These are phyloP conservation scores for Begonia peltatifolia DNA, from an alignment of 306 rosid species.

Conservation along the genomic window DNA sequence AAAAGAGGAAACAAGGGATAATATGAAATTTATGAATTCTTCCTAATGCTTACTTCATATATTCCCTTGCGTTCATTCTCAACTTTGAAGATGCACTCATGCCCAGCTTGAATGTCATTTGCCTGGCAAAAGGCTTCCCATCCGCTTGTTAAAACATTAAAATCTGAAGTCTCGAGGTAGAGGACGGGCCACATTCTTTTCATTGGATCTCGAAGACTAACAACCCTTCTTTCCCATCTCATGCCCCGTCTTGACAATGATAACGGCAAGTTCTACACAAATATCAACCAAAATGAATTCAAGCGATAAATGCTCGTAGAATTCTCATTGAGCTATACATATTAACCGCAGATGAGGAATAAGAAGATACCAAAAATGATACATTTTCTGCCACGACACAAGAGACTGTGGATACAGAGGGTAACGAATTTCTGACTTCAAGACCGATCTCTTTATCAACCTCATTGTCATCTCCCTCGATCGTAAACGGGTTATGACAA, in stretches of 20 bases:
- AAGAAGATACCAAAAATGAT: constrained; percentile 24
- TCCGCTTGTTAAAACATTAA: constrained; percentile 22
- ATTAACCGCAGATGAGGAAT: not conserved
- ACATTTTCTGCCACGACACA: constrained; percentile 18
- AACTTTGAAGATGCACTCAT: constrained; percentile 23
- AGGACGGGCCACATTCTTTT: constrained; percentile 39
- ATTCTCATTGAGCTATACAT: too few species aligned
- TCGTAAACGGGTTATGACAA: constrained; percentile 7
- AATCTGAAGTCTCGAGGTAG: constrained; percentile 16
- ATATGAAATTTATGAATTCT: too few species aligned
- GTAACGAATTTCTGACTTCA: constrained; percentile 8
- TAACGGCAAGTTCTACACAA: constrained; percentile 33
- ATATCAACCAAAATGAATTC: not conserved
- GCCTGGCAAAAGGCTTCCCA: constrained; percentile 35
- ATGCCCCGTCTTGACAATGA: not conserved
- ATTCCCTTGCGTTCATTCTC: constrained; percentile 12
- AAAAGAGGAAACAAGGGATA: too few species aligned
- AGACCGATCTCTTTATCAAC: constrained; percentile 4
- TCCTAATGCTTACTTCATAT: constrained; percentile 9
- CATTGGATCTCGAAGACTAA: constrained; percentile 26
- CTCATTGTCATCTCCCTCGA: constrained; percentile 3
- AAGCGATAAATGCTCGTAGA: too few species aligned
- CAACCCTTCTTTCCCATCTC: constrained; percentile 12
- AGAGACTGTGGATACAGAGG: constrained; percentile 13
- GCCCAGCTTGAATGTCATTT: constrained; percentile 29